Percentiles rank a stretch among this genome's conserved stretches.
phyloP scores from a whole-genome alignment of 2,329 filamentous ascomycete species.

The Gnomoniopsis smithogilvyi region DNA sequence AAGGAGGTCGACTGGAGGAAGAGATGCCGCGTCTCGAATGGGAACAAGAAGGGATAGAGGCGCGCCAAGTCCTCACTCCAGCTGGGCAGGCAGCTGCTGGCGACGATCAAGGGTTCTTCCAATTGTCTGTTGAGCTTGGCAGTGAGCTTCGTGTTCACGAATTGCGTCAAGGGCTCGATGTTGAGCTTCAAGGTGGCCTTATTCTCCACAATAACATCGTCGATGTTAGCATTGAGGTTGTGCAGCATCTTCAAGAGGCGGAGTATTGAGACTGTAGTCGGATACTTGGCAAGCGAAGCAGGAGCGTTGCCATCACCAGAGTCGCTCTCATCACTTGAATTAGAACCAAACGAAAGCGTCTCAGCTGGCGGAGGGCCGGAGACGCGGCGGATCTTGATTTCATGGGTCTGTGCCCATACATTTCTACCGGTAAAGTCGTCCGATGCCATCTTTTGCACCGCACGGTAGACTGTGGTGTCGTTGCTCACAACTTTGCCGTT shows the following conservation, averaged over 20 bases:
- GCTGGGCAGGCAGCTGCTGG: slow-evolving; percentile 89
- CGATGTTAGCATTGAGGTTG: slow-evolving; percentile 86
- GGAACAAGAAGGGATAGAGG: slow-evolving; percentile 93
- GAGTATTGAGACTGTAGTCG: slow-evolving; percentile 82
- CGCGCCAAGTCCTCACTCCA: slow-evolving; percentile 96
- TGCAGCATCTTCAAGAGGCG: slow-evolving; percentile 87
- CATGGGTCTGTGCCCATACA: slow-evolving; percentile 87
- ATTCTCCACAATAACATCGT: slow-evolving; percentile 81
- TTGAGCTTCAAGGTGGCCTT: slow-evolving; percentile 69
- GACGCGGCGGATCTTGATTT: slow-evolving; percentile 87
- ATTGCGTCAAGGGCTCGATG: slow-evolving; percentile 82
- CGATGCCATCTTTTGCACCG: slow-evolving; percentile 66
- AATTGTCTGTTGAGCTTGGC: slow-evolving; percentile 96
- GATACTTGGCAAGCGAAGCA: slow-evolving; percentile 76
- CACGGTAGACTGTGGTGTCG: slow-evolving; percentile 93
- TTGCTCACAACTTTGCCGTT: slow-evolving; percentile 80
- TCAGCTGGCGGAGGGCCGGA: slow-evolving; percentile 77
- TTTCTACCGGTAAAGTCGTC: slow-evolving; percentile 70
- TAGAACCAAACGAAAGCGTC: slow-evolving; percentile 57
- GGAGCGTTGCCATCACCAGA: slow-evolving; percentile 64
- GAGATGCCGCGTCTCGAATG: slow-evolving; percentile 93
- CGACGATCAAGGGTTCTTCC: slow-evolving; percentile 94
- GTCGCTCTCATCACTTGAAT: slow-evolving; percentile 45
- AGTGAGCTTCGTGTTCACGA: slow-evolving; percentile 97
- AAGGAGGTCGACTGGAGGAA: slow-evolving; percentile 98